A percentile compares a stretch with the other conserved stretches of the same genome.
Evolutionary conservation across 2,329 filamentous ascomycete species (phyloP).

Genomic region (Hymenoscyphus linearis): DNA sequence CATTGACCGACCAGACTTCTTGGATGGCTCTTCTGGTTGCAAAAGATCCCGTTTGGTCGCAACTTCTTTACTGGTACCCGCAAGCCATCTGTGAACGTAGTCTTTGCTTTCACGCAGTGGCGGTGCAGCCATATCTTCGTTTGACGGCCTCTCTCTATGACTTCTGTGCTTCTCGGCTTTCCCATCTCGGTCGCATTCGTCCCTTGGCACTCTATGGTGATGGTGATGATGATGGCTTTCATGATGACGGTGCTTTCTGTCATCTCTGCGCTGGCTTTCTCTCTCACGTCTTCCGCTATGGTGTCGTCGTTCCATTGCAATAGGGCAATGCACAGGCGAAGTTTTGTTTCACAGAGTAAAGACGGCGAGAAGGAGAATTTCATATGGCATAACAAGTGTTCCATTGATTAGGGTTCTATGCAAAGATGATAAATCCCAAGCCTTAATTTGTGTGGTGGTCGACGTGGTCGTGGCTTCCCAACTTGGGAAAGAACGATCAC

Average conservation of each 20-base stretch:
- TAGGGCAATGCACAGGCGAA: background rate
- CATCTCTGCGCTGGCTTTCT: background rate
- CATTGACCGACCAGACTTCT: background rate
- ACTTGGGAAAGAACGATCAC: background rate
- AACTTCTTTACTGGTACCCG: conserved; percentile 14
- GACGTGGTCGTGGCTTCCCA: background rate
- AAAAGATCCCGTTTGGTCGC: background rate
- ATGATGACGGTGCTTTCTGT: background rate
- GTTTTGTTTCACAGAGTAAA: background rate
- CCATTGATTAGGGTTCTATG: background rate
- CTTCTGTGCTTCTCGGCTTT: background rate
- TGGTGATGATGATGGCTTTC: background rate
- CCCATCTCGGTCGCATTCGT: background rate
- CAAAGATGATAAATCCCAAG: background rate
- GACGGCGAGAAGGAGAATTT: background rate
- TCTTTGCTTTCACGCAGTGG: conserved; percentile 19
- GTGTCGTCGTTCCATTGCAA: background rate
- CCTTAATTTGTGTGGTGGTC: background rate
- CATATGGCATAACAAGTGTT: background rate
- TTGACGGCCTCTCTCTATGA: background rate
- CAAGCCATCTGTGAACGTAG: conserved; percentile 28
- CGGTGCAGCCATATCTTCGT: background rate
- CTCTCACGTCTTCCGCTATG: background rate
- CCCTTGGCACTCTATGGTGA: background rate
- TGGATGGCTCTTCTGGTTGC: background rate